Base-by-base conservation (phyloP, 2,329 filamentous ascomycete genomes). In the Ophidiomyces ophidiicola region DNA sequence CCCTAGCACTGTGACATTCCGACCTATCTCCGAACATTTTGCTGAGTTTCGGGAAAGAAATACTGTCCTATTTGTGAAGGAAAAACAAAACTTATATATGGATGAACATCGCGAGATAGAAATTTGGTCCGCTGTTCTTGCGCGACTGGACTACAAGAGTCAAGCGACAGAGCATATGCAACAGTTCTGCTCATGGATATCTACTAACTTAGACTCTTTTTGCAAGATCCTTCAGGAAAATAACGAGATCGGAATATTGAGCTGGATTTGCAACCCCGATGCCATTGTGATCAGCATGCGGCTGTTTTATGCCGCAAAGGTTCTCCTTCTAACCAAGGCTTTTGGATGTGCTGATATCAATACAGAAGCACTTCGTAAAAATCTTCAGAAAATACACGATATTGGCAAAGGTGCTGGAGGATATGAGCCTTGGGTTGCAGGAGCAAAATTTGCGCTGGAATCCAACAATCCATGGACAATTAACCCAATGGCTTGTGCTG, bases 71-170 rank as follows among this genome's bases (percentile, higher is more conserved):
- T 98, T 98, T 55, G 79, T 74, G 0, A 71, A 85, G 41, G 90
- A 98, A 60, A 87, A 92, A 56, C 86, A 93, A 56, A 98, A 98
- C 55, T 69, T 94, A n/a, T 96, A 84, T 57, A 67, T 88, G 35
- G 88, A 96, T 56, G 78, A 86, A 49, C 74, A 84, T 4, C 69
- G 77, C 33, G 87, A 94, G 57, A 68, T 77, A 3, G 62, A 69
- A 12, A 57, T 76, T n/a, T 94, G 86, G 85, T 61, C 69, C 0
- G 57, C 56, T 11, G 63, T 74, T 2, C 61, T 82, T 20, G 45
- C 49, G 4, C 44, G 48, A 0, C 42, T 68, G 15, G 33, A 6
- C 44, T 54, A 3, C 50, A 58, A 3, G n/a, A 31, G 34, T 11
- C 14, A 23, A 2, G 42, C 53, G 4, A 42, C 52, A 4, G 32